Base-by-base conservation (phyloP, 768 basidiomycete species). In the Crucibulum laeve region DNA sequence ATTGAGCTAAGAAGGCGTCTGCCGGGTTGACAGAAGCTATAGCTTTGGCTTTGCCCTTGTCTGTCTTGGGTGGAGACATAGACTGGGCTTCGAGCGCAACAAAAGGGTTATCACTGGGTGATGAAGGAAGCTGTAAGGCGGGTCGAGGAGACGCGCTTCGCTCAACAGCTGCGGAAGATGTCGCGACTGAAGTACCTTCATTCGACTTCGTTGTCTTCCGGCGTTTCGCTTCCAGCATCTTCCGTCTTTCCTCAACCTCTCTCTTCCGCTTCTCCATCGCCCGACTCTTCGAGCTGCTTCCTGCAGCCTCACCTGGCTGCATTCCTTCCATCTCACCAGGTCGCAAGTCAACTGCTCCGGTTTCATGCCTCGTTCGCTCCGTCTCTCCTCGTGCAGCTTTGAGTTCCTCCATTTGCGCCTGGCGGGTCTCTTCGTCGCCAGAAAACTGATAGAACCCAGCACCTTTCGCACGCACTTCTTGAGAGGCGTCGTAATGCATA, bases 401-500 rank as follows among this genome's bases (percentile, higher is more conserved):
- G 10, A 98, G 67, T 43, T 87, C 87, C 44, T 89, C 89, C 91
- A 94, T 89, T 60, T 97, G 84, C 39, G 70, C 67, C 50, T 67
- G 68, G 33, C 96, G 73, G 22, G 77, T 79, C 50, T 88, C 87
- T 55, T 92, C 90, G 53, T 96, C 91, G 2, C 60, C 76, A 10
- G 91, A 90, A 63, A 98, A 94, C 58, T 90, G 87, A 61, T 95
- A 96, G 64, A 87, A 91, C 1, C 80, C 93, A 1, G 95, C 94
- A 34, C 89, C 96, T 60, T 84, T 86, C 10, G 87, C 80, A 13
- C 96, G 87, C 15, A 87, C 82, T 64, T 99, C 95, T 40, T 64
- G 68, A 0, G 78, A 73, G 0, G 90, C 78, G 58, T 97, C 89
- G 58, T 91, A 99, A 61, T 96, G 91, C 2, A 73, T 62, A 8